These are phyloP conservation scores for Saururus chinensis DNA, from an alignment of 164 flowering plant species.

Conservation along the genomic window DNA sequence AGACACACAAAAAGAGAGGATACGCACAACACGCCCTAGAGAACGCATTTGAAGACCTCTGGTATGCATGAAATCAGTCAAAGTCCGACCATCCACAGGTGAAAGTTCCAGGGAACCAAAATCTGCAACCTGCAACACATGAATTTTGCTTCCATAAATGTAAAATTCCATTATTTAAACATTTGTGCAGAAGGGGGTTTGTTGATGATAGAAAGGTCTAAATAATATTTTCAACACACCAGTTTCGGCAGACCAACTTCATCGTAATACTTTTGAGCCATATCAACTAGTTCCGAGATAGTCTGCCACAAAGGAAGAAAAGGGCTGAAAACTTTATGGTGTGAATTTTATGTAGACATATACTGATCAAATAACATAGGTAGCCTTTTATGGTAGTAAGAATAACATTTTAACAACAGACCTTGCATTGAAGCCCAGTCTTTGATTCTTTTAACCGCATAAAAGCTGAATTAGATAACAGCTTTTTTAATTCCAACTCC, in stretches of 20 bases:
- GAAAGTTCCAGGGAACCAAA: conserved; percentile 98
- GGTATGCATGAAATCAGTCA: conserved; percentile 98
- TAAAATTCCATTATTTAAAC: not conserved
- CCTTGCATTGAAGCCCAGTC: conserved; percentile 92
- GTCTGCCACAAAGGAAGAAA: conserved; percentile 43
- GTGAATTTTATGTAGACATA: too few relatives aligned
- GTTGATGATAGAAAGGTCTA: too few relatives aligned
- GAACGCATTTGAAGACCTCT: conserved; percentile 98
- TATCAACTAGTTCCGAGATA: conserved; percentile 56
- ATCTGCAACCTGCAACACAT: conserved; percentile 73
- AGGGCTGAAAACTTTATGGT: not conserved
- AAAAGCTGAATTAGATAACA: conserved; percentile 70
- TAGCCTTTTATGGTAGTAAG: not conserved
- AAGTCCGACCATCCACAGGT: conserved; percentile 96
- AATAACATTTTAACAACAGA: conserved; percentile 8
- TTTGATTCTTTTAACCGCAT: conserved; percentile 74
- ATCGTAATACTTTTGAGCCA: conserved; percentile 78
- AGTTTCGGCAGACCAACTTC: conserved; percentile 94
- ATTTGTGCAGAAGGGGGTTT: not conserved
- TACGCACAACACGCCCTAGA: conserved; percentile 87
- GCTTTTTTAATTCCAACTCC: conserved; percentile 42
- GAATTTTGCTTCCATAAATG: not conserved
- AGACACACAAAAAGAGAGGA: not conserved
- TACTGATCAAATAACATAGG: too few relatives aligned
- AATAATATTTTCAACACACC: conserved; percentile 32